Evolutionary conservation across 163 green algal species (phyloP).

Genomic region (Prototheca cutis): DNA sequence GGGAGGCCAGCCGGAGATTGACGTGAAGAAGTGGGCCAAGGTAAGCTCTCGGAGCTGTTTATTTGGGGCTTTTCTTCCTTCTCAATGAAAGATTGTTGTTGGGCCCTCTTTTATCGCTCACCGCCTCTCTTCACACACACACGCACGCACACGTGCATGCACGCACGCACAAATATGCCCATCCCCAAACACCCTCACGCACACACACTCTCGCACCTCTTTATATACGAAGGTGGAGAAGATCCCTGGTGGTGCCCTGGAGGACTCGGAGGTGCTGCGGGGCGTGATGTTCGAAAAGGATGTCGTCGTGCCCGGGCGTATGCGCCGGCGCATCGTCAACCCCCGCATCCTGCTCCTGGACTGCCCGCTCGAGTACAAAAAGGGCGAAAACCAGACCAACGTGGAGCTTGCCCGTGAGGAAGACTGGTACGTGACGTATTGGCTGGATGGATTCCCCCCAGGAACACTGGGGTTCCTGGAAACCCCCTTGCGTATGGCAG

Average conservation of each 20-base stretch:
- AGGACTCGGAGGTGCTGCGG: constrained; percentile 81
- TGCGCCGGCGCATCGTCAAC: constrained; percentile 86
- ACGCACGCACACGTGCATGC: too few species aligned
- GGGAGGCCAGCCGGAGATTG: constrained; percentile 53
- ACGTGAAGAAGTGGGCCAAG: constrained; percentile 94
- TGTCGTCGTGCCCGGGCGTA: constrained; percentile 88
- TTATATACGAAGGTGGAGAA: constrained; percentile 93
- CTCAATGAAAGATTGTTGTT: too few species aligned
- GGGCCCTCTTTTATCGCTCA: too few species aligned
- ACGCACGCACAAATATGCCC: too few species aligned
- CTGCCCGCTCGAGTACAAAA: constrained; percentile 99
- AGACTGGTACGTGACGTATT: constrained; percentile 82
- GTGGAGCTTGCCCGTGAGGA: constrained; percentile 97
- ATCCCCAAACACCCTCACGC: too few species aligned
- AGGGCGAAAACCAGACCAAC: constrained; percentile 98
- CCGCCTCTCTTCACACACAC: too few species aligned
- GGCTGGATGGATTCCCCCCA: too few species aligned
- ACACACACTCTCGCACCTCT: too few species aligned
- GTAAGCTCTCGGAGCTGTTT: too few species aligned
- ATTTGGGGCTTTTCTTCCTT: too few species aligned
- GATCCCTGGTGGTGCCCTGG: constrained; percentile 83
- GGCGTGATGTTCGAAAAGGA: constrained; percentile 99
- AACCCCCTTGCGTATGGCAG: too few species aligned
- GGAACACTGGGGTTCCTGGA: too few species aligned
- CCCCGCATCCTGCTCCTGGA: constrained; percentile 96